Evolutionary conservation across 345 rosid species (phyloP).

Genomic region (Populus nigra): DNA sequence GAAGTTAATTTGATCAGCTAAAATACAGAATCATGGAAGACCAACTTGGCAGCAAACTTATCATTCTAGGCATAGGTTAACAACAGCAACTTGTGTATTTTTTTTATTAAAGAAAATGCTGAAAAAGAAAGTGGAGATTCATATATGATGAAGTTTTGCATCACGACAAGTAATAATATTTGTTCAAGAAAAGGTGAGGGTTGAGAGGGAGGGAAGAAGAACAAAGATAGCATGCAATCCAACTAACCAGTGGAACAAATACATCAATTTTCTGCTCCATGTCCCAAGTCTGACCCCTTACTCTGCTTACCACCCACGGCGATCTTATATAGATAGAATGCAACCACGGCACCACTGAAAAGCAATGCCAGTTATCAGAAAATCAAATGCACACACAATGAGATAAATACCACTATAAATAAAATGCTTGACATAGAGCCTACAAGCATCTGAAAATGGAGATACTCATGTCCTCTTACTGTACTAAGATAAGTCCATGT

Average conservation of each 20-base stretch:
- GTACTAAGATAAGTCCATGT: background rate
- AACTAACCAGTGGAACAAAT: constrained; percentile 18
- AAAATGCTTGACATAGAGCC: background rate
- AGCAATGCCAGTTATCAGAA: constrained; percentile 14
- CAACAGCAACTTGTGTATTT: background rate
- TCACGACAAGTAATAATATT: background rate
- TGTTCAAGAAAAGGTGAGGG: background rate
- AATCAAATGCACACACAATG: background rate
- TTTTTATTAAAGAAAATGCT: background rate
- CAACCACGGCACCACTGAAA: constrained; percentile 72
- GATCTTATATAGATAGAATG: constrained; percentile 67
- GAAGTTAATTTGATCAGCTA: background rate
- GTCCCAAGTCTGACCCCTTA: constrained; percentile 38
- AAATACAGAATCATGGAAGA: background rate
- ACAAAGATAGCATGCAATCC: background rate
- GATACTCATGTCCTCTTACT: background rate
- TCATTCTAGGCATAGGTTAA: background rate
- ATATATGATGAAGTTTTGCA: background rate
- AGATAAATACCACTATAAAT: background rate
- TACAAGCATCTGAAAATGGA: background rate
- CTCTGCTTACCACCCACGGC: constrained; percentile 25
- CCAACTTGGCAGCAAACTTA: background rate
- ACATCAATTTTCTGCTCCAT: constrained; percentile 38
- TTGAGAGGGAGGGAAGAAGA: background rate
- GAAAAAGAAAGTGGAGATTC: background rate